Base-by-base conservation (phyloP, 1,139 yeast genomes). In the Candida sp. region DNA sequence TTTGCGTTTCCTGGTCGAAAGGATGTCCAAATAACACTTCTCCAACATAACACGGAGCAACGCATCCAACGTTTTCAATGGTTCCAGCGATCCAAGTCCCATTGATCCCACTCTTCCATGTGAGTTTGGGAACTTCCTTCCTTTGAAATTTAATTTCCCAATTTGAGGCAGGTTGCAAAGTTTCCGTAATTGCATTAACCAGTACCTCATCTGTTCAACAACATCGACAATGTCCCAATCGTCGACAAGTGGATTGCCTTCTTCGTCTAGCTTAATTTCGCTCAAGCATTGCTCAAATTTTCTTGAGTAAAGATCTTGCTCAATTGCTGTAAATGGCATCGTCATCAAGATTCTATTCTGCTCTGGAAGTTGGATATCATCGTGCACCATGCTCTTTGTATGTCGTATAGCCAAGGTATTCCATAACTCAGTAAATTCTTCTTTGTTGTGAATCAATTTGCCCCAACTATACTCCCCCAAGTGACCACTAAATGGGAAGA, bases 151-250 rank as follows among this genome's bases (percentile, higher is more conserved):
- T 7, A 77, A 59, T 40, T 66, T 67, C 1, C 91, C 91, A 35
- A 88, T 76, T 54, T 86, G 85, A 0, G 97, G 92, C 67, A 90
- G 94, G 54, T 96, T 88, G 59, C 98, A 93, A 0, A 89, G 78
- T 62, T 90, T 93, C 33, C 98, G 75, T 32, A 93, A 70, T 47
- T 81, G 75, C 11, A 78, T 74, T 8, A 92, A 69, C 96, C 96
- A 90, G 23, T 72, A 69, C 48, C 86, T 75, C 88, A 85, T 83
- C 32, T 69, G 65, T 2, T 70, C 59, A 49, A 77, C 65, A 22
- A 78, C 66, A 2, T 75, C 61, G 0, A 81, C 66, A 0, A 85
- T 81, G 48, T 79, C 81, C 81, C 85, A 83, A 45, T 79, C 80
- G 12, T 76, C 75, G 5, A 70, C 60, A 0, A 70, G 63, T 0